Conservation (phyloP, 1,284 basidiomycete species). For the Microbotryum intermedium region DNA sequence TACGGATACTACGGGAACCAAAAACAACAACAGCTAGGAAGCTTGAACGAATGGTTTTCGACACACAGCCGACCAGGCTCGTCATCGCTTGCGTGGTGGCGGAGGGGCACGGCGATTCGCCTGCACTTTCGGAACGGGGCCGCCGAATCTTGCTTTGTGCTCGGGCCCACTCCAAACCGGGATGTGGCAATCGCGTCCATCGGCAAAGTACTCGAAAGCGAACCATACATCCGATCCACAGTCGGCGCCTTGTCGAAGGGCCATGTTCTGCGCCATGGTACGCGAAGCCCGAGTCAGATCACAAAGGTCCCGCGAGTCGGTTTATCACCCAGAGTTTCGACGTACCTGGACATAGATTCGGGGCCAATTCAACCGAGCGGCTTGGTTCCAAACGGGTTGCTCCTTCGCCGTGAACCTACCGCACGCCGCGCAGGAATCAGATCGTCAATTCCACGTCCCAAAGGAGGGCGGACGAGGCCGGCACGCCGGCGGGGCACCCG, state of each 20-base stretch:
- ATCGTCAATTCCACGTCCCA: not conserved
- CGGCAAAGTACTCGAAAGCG: conserved; percentile 28
- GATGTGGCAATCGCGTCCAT: conserved; percentile 26
- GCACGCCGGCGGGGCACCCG: not conserved
- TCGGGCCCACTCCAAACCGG: conserved; percentile 30
- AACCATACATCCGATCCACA: conserved; percentile 30
- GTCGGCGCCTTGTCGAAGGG: conserved; percentile 11
- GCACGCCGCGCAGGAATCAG: not conserved
- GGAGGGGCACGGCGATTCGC: no score
- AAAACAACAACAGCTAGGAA: not conserved
- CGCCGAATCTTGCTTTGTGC: not conserved
- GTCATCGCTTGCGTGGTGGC: not conserved
- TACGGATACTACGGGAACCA: not conserved
- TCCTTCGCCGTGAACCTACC: conserved; percentile 30
- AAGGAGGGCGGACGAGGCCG: not conserved
- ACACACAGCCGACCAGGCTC: not conserved
- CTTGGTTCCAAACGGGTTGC: conserved; percentile 32
- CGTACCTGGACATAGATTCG: conserved; percentile 26
- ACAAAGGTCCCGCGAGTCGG: no score
- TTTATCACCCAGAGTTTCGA: not conserved
- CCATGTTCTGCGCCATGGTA: conserved; percentile 17
- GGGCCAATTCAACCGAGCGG: conserved; percentile 28
- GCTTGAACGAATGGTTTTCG: not conserved
- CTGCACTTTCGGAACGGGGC: no score
- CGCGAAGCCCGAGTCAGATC: not conserved